These are phyloP conservation scores for Blastobotrys capitulatus DNA, from an alignment of 1,139 yeast species.

Conservation along the genomic window DNA sequence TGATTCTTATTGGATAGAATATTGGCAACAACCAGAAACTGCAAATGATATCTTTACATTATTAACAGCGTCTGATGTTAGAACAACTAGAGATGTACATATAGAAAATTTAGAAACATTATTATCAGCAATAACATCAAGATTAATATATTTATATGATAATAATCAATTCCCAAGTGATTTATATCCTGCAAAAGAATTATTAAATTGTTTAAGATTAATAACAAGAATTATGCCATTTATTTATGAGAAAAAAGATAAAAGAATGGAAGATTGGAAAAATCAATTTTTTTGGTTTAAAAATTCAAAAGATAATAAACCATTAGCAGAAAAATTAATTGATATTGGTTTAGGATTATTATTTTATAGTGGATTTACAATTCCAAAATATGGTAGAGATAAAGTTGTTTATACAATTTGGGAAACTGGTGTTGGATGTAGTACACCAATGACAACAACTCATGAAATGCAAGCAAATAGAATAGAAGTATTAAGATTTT, in stretches of 20 bases:
- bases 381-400: slow-evolving; percentile 30
- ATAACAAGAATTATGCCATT: slow-evolving; percentile 65
- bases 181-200: slow-evolving; percentile 28
- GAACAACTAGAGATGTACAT: slow-evolving; percentile 55
- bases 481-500: slow-evolving; percentile 56
- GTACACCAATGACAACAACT: slow-evolving; percentile 40
- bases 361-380: slow-evolving; percentile 58
- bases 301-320: slow-evolving; percentile 6
- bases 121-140: slow-evolving; percentile 39
- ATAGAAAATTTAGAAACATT: slow-evolving; percentile 50
- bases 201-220: slow-evolving; percentile 58
- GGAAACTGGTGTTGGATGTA: slow-evolving; percentile 74
- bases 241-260: slow-evolving; percentile 43
- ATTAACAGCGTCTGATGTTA: slow-evolving; percentile 53
- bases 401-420: slow-evolving; percentile 39
- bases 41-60: slow-evolving; percentile 53
- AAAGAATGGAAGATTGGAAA: slow-evolving; percentile 35
- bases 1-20: slow-evolving; percentile 52
- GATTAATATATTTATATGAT: slow-evolving; percentile 32
- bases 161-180: slow-evolving; percentile 28
- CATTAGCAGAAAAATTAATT: slow-evolving; percentile 47
- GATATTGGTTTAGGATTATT: slow-evolving; percentile 46
- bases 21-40: slow-evolving; percentile 42
- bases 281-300: slow-evolving; percentile 43
- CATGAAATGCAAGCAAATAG: slow-evolving; percentile 56